Percentiles rank a stretch among this genome's conserved stretches.
Conservation (phyloP, 306 rosid species). For the Phaseolus lunatus region DNA sequence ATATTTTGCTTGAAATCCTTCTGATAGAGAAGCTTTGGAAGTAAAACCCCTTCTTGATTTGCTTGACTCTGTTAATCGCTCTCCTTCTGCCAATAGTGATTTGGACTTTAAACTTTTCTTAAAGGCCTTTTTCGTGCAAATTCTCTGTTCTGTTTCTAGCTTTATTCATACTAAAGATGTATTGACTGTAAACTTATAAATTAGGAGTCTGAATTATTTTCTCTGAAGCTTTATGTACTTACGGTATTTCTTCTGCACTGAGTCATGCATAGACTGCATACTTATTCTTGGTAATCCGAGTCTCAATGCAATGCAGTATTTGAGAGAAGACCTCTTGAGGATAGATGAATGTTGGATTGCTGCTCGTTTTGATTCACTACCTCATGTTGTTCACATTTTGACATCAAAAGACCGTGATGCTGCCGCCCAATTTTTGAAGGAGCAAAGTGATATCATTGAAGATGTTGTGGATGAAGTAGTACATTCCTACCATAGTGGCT, state of each 20-base stretch:
- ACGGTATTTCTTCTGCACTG: slow-evolving; percentile 28
- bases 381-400: slow-evolving; percentile 97
- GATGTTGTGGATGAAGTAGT: slow-evolving; percentile 99
- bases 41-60: too few relatives aligned
- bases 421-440: slow-evolving; percentile 81
- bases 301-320: slow-evolving; percentile 67
- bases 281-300: slow-evolving; percentile 38
- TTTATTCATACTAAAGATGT: background rate
- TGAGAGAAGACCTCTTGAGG: slow-evolving; percentile 79
- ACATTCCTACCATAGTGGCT: slow-evolving; percentile 92
- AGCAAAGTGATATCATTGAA: slow-evolving; percentile 96
- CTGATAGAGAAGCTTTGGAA: too few relatives aligned
- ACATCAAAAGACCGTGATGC: slow-evolving; percentile 96
- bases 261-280: background rate
- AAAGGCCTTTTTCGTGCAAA: too few relatives aligned
- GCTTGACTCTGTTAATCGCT: too few relatives aligned
- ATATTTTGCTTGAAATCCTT: too few relatives aligned
- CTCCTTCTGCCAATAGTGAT: too few relatives aligned
- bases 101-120: too few relatives aligned
- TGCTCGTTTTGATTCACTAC: slow-evolving; percentile 98
- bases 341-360: slow-evolving; percentile 92
- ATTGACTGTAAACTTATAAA: background rate
- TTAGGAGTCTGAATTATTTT: background rate
- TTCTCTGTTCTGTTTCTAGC: too few relatives aligned
- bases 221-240: background rate